Conservation (phyloP, 768 basidiomycete species). For the Mycena haematopus region DNA sequence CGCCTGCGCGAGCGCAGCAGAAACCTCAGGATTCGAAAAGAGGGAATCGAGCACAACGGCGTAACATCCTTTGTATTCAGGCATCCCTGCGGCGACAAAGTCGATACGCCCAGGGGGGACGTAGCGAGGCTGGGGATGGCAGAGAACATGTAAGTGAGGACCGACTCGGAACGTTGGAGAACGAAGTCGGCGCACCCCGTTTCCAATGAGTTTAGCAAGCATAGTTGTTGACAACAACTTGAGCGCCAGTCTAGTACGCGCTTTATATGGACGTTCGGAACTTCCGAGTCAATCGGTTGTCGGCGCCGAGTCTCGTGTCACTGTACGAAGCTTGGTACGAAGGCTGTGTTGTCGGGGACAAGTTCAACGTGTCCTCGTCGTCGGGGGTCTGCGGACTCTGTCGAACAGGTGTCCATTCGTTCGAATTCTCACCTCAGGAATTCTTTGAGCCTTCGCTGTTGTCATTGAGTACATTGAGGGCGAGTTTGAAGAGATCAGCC, state of each 20-base stretch:
- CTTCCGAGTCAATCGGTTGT: background rate
- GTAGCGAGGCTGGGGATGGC: constrained; percentile 3
- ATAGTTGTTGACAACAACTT: background rate
- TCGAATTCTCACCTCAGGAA: too few species aligned
- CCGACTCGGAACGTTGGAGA: background rate
- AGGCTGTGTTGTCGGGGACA: background rate
- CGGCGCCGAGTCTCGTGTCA: background rate
- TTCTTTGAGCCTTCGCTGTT: too few species aligned
- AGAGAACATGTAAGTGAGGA: background rate
- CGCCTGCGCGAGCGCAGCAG: constrained; percentile 13
- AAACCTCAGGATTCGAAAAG: constrained; percentile 15
- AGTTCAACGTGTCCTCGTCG: background rate
- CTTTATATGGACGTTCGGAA: background rate
- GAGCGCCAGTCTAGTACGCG: background rate
- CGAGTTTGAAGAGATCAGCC: too few species aligned
- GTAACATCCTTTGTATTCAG: constrained; percentile 21
- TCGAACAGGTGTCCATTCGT: too few species aligned
- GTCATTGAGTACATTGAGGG: too few species aligned
- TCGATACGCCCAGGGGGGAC: constrained; percentile 15
- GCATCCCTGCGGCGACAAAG: constrained; percentile 13
- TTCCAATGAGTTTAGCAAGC: constrained; percentile 7
- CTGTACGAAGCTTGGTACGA: too few species aligned
- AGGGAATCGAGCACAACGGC: constrained; percentile 24
- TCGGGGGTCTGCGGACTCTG: too few species aligned
- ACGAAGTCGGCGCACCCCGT: background rate